Evolutionary conservation across 805 yeast genomes (phyloP).

Genomic region (Cephaloascus fragrans): DNA sequence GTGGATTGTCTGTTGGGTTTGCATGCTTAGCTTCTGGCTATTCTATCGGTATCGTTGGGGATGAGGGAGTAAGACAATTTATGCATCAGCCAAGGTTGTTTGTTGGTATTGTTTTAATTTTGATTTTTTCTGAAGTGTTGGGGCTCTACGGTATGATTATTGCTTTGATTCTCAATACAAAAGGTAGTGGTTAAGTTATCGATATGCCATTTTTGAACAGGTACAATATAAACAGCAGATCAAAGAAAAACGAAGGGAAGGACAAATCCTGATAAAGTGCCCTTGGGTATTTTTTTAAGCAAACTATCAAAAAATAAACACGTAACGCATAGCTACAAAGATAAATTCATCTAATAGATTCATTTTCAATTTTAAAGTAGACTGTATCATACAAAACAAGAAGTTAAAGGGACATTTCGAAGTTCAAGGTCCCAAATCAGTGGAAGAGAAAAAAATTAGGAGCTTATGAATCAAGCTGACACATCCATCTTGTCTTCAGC

Average conservation of each 20-base stretch:
- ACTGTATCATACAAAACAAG: too few relatives aligned
- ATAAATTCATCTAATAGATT: too few relatives aligned
- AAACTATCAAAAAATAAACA: too few relatives aligned
- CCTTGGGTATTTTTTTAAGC: not conserved
- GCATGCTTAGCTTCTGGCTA: slow-evolving; percentile 96
- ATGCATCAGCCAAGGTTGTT: slow-evolving; percentile 84
- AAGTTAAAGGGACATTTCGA: too few relatives aligned
- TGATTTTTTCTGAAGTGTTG: slow-evolving; percentile 85
- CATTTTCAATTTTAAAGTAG: too few relatives aligned
- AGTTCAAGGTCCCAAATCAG: too few relatives aligned
- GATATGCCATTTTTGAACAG: too few relatives aligned
- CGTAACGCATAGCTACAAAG: too few relatives aligned
- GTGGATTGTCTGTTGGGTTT: slow-evolving; percentile 94
- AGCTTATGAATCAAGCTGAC: slow-evolving; percentile 5
- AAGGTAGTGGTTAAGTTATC: slow-evolving; percentile 63
- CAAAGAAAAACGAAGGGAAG: not conserved
- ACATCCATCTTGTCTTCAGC: slow-evolving; percentile 28
- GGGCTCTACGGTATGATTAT: slow-evolving; percentile 92
- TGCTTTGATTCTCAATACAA: slow-evolving; percentile 85
- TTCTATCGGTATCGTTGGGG: slow-evolving; percentile 92
- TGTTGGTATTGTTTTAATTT: slow-evolving; percentile 82
- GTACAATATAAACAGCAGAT: not conserved
- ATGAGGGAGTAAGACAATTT: slow-evolving; percentile 81
- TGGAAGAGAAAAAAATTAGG: too few relatives aligned
- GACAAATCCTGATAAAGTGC: not conserved